phyloP scores from a whole-genome alignment of 2,329 filamentous ascomycete genomes.

The Cladophialophora chaetospira region DNA sequence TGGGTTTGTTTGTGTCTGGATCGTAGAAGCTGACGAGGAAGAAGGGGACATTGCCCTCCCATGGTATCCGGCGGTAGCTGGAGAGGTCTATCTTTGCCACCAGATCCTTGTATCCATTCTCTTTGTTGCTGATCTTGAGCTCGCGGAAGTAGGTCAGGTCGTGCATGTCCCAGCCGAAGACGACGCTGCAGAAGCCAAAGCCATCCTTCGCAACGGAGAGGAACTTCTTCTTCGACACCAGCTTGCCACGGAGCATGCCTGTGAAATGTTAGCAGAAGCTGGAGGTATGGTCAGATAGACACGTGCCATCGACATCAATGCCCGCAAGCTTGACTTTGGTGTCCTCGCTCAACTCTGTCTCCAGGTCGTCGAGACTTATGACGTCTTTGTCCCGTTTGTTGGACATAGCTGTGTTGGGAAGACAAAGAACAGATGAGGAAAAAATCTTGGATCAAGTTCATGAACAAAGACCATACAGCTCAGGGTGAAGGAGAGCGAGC shows the following conservation, averaged over 20 bases:
- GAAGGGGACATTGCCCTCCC: conserved; percentile 84
- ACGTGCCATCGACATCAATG: conserved; percentile 74
- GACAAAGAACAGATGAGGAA: neutral
- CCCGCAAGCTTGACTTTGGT: conserved; percentile 83
- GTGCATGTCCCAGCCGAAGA: conserved; percentile 98
- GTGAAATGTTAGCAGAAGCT: conserved; percentile 14
- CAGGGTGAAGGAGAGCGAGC: neutral
- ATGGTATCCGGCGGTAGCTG: conserved; percentile 81
- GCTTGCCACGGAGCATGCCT: conserved; percentile 75
- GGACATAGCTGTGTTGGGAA: conserved; percentile 18
- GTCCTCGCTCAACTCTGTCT: conserved; percentile 69
- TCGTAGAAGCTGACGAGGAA: conserved; percentile 83
- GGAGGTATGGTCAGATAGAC: neutral
- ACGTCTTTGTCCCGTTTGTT: conserved; percentile 19
- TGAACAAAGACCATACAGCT: neutral
- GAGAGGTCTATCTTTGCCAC: conserved; percentile 77
- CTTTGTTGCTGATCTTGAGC: conserved; percentile 82
- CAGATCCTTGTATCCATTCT: conserved; percentile 86
- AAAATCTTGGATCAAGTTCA: neutral
- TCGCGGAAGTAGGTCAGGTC: conserved; percentile 86
- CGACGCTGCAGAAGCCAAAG: conserved; percentile 91
- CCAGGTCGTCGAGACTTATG: conserved; percentile 67
- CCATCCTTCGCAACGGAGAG: conserved; percentile 76
- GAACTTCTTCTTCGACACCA: conserved; percentile 92
- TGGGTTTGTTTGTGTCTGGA: conserved; percentile 70